Conservation (phyloP, 2,329 filamentous ascomycete genomes). For the Septoria petroselini region DNA sequence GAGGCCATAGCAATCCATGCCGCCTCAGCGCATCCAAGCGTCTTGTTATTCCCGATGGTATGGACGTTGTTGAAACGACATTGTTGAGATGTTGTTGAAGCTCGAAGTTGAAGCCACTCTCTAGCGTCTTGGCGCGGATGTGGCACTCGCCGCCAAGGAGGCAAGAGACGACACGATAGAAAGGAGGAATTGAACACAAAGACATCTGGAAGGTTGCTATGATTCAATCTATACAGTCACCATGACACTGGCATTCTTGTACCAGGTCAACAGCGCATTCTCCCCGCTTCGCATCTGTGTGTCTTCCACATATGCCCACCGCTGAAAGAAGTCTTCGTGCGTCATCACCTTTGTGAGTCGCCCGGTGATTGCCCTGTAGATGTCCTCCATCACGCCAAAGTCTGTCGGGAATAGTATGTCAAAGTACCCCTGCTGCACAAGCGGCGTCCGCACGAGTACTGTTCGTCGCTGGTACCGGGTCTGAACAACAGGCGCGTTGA, state of each 20-base stretch:
- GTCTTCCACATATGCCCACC: constrained; percentile 87
- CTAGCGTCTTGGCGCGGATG: no score
- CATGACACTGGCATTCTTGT: constrained; percentile 91
- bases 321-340: constrained; percentile 85
- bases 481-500: constrained; percentile 95
- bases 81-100: neutral
- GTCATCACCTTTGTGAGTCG: constrained; percentile 80
- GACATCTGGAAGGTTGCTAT: neutral
- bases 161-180: neutral
- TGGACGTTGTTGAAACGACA: neutral
- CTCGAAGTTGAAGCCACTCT: no score
- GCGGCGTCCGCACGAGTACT: constrained; percentile 83
- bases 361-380: constrained; percentile 90
- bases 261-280: constrained; percentile 89
- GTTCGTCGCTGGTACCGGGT: constrained; percentile 84
- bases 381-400: constrained; percentile 82
- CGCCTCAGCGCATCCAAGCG: neutral
- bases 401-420: constrained; percentile 98
- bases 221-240: constrained; percentile 65
- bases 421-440: constrained; percentile 98
- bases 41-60: neutral
- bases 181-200: no score
- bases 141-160: no score
- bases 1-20: no score
- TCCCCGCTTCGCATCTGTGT: constrained; percentile 87